Evolutionary conservation across 148 eudicot species (phyloP).

Genomic region (Oxyria digyna): DNA sequence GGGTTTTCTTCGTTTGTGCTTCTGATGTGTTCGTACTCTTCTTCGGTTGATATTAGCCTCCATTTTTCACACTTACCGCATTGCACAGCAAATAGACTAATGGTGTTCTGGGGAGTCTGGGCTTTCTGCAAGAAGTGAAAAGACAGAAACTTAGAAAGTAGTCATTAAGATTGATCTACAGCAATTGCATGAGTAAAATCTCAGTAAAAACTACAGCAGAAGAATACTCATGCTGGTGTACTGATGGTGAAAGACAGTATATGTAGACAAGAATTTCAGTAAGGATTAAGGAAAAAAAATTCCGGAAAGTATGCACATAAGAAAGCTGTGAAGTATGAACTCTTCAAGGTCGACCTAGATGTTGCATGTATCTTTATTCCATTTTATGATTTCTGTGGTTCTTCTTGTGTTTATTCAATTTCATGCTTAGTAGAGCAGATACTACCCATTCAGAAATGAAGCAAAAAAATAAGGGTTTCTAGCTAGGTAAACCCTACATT

Average conservation of each 20-base stretch:
- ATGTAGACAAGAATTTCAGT: neutral
- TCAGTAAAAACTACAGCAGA: neutral
- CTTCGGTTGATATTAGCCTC: constrained; percentile 50
- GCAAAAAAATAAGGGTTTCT: neutral
- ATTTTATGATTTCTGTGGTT: neutral
- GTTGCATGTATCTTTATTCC: neutral
- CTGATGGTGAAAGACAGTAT: neutral
- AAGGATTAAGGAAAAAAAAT: neutral
- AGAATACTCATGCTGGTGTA: neutral
- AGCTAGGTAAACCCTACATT: neutral
- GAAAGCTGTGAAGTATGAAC: neutral
- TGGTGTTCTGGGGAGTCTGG: constrained; percentile 19
- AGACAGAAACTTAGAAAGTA: neutral
- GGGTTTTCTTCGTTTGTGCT: constrained; percentile 50
- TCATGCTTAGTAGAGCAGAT: neutral
- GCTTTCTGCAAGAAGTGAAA: constrained; percentile 17
- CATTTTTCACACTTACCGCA: constrained; percentile 69
- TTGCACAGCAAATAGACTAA: constrained; percentile 52
- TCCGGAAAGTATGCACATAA: neutral
- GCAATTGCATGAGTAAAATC: neutral
- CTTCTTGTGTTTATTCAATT: neutral
- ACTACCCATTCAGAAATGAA: neutral
- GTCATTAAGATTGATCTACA: neutral
- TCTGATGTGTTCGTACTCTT: constrained; percentile 61
- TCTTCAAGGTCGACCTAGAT: neutral